Base-by-base conservation (phyloP, 805 yeast genomes). In the Kuraishia cidri region DNA sequence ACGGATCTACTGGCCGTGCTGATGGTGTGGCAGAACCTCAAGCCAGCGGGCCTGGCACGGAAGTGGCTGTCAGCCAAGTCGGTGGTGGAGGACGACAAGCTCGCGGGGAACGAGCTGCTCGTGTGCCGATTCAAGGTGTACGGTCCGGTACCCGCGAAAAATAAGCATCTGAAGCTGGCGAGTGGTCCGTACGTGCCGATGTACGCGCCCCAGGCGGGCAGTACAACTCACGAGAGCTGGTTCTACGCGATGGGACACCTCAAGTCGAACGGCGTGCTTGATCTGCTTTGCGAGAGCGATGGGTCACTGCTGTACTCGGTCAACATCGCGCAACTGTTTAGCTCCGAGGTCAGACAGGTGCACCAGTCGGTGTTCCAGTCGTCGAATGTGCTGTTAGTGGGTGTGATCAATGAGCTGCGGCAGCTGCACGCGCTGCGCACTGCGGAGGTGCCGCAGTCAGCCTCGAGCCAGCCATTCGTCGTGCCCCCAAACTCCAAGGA, bases 211-310 rank as follows among this genome's bases (percentile, higher is more conserved):
- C 23, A 32, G 11, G 47, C 46, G 2, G 21, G 11, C 20, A 31
- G 17, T 17, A 12, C 31, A 34, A 17, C 34, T 28, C 50, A 56
- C 15, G 83, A 75, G 45, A 76, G 76, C 4, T 82, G 90, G 90
- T 79, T 79, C 46, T 66, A 64, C 33, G 73, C 82, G 1, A 78
- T 76, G 79, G 87, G 83, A 0, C 79, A 75, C 12, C 47, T 82
- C 26, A 73, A 72, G 46, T 69, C 80, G 1, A 65, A 75, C 44
- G 92, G 92, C 3, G 47, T 58, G 4, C 54, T 82, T 21, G 74
- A 80, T 40, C 52, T 82, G 30, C 55, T 79, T 12, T 57, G 72
- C 23, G 85, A 79, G 47, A 62, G 63, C 33, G 87, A 80, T 54
- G 85, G 87, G 1, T 59, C 75, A 2, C 44, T 71, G 10, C 47